Base-by-base conservation (phyloP, 2,329 filamentous ascomycete species). In the Elsinoe batatas region DNA sequence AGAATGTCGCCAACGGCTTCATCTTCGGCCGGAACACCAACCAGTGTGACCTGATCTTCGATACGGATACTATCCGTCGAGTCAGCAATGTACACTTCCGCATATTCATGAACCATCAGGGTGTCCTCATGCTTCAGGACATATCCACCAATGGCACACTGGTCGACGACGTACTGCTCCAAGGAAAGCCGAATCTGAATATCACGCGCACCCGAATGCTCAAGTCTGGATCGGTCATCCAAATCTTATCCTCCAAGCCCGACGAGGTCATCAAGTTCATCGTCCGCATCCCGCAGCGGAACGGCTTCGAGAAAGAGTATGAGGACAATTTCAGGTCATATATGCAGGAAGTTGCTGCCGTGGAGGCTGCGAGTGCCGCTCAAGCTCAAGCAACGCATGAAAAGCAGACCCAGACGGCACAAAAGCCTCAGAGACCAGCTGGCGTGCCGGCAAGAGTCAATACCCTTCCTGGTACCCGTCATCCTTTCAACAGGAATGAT, bases 1-100 rank as follows among this genome's bases (percentile, higher is more conserved):
- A 86, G 65, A 79, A 87, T 61, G 81, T 84, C 5, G 65, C 74
- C 2, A 72, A 81, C 53, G 93, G 93, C 36, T 97, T 94, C 70
- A 79, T 82, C 42, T 97, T 98, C 69, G 93, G 93, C 30, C 83
- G 93, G 56, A 91, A 93, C 64, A 62, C 71, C 0, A 63, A 69
- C 44, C 78, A 80, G 33, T 93, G 88, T 69, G 93, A 98, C 64
- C 75, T 88, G 53, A 71, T 84, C 57, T 81, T 88, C 47, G 69
- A 74, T 35, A 77, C 83, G 60, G 85, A 91, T 61, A 79, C 80
- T 0, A 74, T 80, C 53, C 85, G 81, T 67, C 80, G 87, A 42
- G 79, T 98, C 58, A 97, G 91, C 74, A 96, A 97, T 67, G 79
- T 87, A n/a, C 93, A 98, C 68, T 98, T 97, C 68, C 85, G 89